Conservation (phyloP, 305 asterid species). For the Solanum hybrid region DNA sequence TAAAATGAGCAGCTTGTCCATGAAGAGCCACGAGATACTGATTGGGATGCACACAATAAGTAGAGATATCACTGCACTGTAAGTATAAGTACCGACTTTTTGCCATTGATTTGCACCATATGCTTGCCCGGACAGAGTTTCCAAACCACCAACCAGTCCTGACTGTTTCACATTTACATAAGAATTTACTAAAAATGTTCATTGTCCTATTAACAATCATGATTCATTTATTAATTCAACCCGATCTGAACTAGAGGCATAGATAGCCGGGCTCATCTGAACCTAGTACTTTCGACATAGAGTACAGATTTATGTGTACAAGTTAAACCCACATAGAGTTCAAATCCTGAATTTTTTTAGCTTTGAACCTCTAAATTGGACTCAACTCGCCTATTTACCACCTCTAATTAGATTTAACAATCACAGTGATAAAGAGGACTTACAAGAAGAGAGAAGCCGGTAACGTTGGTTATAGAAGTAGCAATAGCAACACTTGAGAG, state of each 20-base stretch:
- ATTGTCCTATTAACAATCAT: neutral
- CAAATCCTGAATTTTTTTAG: neutral
- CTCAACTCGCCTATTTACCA: neutral
- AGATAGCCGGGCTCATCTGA: neutral
- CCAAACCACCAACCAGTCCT: slow-evolving; percentile 68
- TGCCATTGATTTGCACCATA: slow-evolving; percentile 45
- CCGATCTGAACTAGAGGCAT: neutral
- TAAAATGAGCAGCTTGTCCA: slow-evolving; percentile 28
- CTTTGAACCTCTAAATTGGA: neutral
- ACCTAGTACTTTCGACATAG: neutral
- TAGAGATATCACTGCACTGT: slow-evolving; percentile 36
- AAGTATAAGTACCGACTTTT: slow-evolving; percentile 34
- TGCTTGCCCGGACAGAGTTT: slow-evolving; percentile 63
- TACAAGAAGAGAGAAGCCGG: slow-evolving; percentile 53
- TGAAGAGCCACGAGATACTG: slow-evolving; percentile 33
- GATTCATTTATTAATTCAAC: neutral
- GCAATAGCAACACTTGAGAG: slow-evolving; percentile 49
- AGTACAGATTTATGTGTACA: neutral
- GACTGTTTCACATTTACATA: slow-evolving; percentile 3
- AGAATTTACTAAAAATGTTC: neutral
- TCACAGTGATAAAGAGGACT: neutral
- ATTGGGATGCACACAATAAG: slow-evolving; percentile 41
- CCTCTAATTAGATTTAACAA: neutral
- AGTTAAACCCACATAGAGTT: neutral
- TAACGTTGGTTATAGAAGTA: slow-evolving; percentile 32